Evolutionary conservation across 2,329 filamentous ascomycete genomes (phyloP).

Genomic region (Tolypocladium inflatum): DNA sequence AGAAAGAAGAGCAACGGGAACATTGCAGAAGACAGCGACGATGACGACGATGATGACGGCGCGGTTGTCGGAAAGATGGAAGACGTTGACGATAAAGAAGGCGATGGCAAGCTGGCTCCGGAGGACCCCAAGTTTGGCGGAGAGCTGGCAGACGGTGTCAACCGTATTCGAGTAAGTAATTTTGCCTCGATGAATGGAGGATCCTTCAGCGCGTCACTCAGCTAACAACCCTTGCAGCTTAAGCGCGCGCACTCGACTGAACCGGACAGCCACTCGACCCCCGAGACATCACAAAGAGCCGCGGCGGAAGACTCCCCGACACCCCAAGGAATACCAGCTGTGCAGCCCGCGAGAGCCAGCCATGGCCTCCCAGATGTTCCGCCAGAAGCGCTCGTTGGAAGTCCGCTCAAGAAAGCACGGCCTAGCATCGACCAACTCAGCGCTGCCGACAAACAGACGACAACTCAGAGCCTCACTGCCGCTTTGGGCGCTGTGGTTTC

Average conservation of each 20-base stretch:
- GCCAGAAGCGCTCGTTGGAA: slow-evolving; percentile 44
- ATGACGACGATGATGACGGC: slow-evolving; percentile 58
- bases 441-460: slow-evolving; percentile 13
- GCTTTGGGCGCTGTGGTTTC: slow-evolving; percentile 22
- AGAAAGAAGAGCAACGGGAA: slow-evolving; percentile 56
- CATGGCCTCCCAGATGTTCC: slow-evolving; percentile 21
- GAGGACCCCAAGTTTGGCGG: slow-evolving; percentile 65
- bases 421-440: slow-evolving; percentile 37
- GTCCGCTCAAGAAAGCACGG: slow-evolving; percentile 67
- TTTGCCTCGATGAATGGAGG: neutral
- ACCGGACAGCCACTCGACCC: slow-evolving; percentile 37
- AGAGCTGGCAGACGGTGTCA: slow-evolving; percentile 70
- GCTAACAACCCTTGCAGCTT: slow-evolving; percentile 40
- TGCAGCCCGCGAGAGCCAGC: slow-evolving; percentile 13
- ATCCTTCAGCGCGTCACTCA: too few relatives aligned
- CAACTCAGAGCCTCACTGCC: slow-evolving; percentile 24
- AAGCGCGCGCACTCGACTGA: slow-evolving; percentile 74
- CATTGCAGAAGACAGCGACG: slow-evolving; percentile 63
- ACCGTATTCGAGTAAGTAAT: slow-evolving; percentile 64
- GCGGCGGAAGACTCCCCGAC: slow-evolving; percentile 35
- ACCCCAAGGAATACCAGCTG: slow-evolving; percentile 3
- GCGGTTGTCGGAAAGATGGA: slow-evolving; percentile 56
- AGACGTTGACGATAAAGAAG: slow-evolving; percentile 53
- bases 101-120: slow-evolving; percentile 49
- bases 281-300: slow-evolving; percentile 24